These are phyloP conservation scores for Penicillium crystallinum DNA, from an alignment of 495 filamentous ascomycete genomes.

Conservation along the genomic window DNA sequence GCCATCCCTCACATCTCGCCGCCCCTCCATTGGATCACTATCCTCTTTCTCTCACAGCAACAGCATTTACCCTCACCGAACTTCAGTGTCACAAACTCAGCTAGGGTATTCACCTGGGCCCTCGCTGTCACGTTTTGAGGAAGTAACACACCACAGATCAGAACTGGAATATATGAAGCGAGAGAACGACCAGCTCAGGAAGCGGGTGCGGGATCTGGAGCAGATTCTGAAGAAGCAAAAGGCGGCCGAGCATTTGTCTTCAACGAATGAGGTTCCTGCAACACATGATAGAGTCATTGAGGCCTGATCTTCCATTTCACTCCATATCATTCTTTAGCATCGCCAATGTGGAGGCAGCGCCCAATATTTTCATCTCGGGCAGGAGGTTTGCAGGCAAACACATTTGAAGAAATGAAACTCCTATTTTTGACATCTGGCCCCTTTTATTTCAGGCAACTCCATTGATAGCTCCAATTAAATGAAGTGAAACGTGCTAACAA, in stretches of 20 bases:
- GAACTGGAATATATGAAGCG: slow-evolving; percentile 69
- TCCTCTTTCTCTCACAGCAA: slow-evolving; percentile 28
- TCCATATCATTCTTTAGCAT: slow-evolving; percentile 1
- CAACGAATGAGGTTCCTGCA: background rate
- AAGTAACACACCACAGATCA: slow-evolving; percentile 58
- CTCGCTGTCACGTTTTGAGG: slow-evolving; percentile 54
- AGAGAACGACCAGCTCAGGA: slow-evolving; percentile 75
- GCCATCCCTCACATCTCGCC: slow-evolving; percentile 40
- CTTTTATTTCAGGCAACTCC: background rate
- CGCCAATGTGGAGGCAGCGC: background rate
- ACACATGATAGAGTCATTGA: background rate
- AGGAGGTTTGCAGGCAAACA: slow-evolving; percentile 16
- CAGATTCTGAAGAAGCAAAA: slow-evolving; percentile 27
- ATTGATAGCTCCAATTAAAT: background rate
- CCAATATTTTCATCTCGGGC: background rate
- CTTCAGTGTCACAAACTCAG: slow-evolving; percentile 26
- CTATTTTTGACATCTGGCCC: slow-evolving; percentile 1
- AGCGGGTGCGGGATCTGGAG: slow-evolving; percentile 71
- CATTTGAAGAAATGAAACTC: background rate
- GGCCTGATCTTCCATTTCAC: background rate
- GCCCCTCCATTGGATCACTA: slow-evolving; percentile 35
- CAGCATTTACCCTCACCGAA: slow-evolving; percentile 29
- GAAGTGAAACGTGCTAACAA: background rate
- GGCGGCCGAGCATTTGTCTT: background rate
- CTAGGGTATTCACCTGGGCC: slow-evolving; percentile 20